Evolutionary conservation across 1,284 basidiomycete genomes (phyloP).

Genomic region (Trametes hirsuta): DNA sequence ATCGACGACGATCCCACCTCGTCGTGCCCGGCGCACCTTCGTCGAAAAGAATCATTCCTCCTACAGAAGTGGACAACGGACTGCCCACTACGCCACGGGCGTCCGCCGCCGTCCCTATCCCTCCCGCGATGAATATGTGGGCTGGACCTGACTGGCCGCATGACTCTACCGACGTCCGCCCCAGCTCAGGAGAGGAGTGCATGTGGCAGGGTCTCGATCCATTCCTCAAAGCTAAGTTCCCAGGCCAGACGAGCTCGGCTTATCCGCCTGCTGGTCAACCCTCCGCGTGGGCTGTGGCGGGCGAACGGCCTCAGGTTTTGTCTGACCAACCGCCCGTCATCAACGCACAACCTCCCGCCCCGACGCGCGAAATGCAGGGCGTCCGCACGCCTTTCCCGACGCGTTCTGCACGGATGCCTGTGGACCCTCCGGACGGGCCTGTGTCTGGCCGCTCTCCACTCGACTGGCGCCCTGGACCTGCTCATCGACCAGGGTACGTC

Average conservation of each 20-base stretch:
- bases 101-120: neutral
- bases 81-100: conserved; percentile 12
- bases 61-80: conserved; percentile 7
- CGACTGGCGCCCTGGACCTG: conserved; percentile 11
- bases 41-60: conserved; percentile 24
- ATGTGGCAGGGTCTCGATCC: neutral
- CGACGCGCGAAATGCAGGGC: neutral
- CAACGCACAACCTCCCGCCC: neutral
- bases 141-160: conserved; percentile 7
- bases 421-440: neutral
- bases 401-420: conserved; percentile 7
- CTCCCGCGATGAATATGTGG: neutral
- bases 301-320: neutral
- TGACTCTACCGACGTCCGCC: conserved; percentile 3
- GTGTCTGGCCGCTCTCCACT: neutral
- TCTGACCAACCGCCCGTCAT: neutral
- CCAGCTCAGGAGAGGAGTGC: neutral
- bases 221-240: neutral
- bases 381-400: conserved; percentile 8
- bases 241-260: neutral
- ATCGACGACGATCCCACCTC: conserved; percentile 20
- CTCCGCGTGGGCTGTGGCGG: neutral
- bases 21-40: conserved; percentile 31
- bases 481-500: conserved; percentile 9
- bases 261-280: neutral